A percentile compares a stretch with the other conserved stretches of the same genome.
Evolutionary conservation across 768 basidiomycete species (phyloP).

Genomic region (Crucibulum laeve): DNA sequence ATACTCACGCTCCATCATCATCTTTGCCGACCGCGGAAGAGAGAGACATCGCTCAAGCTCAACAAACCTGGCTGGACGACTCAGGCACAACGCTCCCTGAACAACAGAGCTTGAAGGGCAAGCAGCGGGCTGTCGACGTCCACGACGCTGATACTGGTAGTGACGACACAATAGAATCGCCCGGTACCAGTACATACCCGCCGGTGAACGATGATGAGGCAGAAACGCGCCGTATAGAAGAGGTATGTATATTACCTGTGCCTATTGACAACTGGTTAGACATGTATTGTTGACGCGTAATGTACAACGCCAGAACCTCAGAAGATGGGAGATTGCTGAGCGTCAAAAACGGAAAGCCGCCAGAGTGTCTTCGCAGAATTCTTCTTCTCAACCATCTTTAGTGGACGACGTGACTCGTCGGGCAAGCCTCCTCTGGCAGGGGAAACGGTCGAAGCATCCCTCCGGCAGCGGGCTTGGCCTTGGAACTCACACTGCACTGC

Average conservation of each 20-base stretch:
- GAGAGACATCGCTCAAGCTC: conserved; percentile 29
- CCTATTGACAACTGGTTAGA: too few relatives aligned
- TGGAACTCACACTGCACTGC: conserved; percentile 39
- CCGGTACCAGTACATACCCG: conserved; percentile 43
- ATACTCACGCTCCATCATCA: conserved; percentile 24
- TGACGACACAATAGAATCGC: conserved; percentile 19
- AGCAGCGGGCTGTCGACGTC: conserved; percentile 19
- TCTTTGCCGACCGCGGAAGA: conserved; percentile 33
- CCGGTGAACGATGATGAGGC: conserved; percentile 62
- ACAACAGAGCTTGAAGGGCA: conserved; percentile 19
- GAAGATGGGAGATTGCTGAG: conserved; percentile 76
- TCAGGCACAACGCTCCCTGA: neutral
- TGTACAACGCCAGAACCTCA: conserved; percentile 51
- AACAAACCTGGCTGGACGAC: conserved; percentile 16
- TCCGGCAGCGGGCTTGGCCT: conserved; percentile 28
- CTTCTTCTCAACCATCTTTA: conserved; percentile 35
- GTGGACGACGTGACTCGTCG: conserved; percentile 54
- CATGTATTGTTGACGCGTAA: conserved; percentile 6
- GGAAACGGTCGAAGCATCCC: conserved; percentile 29
- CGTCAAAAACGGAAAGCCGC: conserved; percentile 70
- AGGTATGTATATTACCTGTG: conserved; percentile 39
- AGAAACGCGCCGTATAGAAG: conserved; percentile 67
- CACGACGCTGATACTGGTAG: conserved; percentile 20
- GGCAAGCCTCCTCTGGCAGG: conserved; percentile 55
- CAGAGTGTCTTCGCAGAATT: conserved; percentile 42